These are phyloP conservation scores for Cyclocybe aegerita DNA, from an alignment of 768 basidiomycete species.

Conservation along the genomic window DNA sequence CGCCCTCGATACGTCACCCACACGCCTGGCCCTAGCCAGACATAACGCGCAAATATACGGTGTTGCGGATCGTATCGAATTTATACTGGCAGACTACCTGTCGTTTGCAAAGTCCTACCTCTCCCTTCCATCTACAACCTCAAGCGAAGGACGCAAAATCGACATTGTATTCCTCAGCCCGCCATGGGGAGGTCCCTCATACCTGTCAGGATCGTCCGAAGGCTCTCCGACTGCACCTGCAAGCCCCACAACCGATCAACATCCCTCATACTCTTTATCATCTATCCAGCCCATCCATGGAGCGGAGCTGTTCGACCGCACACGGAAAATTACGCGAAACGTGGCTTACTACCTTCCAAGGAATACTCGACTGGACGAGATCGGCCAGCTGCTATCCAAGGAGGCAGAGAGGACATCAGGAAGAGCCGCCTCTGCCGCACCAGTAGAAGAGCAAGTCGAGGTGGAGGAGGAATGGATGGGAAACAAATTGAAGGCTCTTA, in stretches of 20 bases:
- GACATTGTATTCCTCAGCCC: conserved; percentile 94
- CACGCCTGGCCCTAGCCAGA: conserved; percentile 83
- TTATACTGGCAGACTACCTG: conserved; percentile 84
- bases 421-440: conserved; percentile 2
- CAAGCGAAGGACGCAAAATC: conserved; percentile 48
- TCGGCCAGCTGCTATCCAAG: conserved; percentile 39
- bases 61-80: conserved; percentile 93
- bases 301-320: conserved; percentile 73
- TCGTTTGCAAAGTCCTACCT: conserved; percentile 65
- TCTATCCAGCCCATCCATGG: conserved; percentile 82
- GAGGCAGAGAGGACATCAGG: conserved; percentile 3
- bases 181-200: conserved; percentile 91
- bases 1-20: conserved; percentile 84
- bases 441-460: conserved; percentile 63
- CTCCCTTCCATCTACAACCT: conserved; percentile 23
- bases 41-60: conserved; percentile 96
- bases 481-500: conserved; percentile 87
- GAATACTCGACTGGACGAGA: conserved; percentile 73
- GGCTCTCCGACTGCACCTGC: conserved; percentile 1
- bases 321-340: conserved; percentile 71
- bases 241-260: conserved; percentile 20
- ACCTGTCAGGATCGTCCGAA: conserved; percentile 43
- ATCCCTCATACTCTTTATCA: conserved; percentile 66
- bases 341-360: conserved; percentile 90
- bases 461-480: conserved; percentile 98